Evolutionary conservation across 164 flowering plant genomes (phyloP).

Genomic region (Akebia trifoliata): DNA sequence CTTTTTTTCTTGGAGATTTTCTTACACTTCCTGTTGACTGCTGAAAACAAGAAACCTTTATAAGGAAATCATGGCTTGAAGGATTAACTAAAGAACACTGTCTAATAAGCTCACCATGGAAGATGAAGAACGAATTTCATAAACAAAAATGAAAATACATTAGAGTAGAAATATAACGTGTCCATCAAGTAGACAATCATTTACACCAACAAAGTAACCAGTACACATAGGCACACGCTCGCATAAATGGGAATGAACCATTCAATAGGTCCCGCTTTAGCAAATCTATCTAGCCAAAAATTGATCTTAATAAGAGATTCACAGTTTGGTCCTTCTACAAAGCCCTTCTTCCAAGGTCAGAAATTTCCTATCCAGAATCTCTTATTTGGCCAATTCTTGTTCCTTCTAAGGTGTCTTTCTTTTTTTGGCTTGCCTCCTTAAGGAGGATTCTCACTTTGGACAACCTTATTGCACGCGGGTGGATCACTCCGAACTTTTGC

Average conservation of each 20-base stretch:
- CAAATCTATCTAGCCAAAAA: background rate
- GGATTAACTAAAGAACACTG: background rate
- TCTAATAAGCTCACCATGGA: background rate
- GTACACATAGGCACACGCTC: too few relatives aligned
- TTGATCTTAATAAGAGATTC: background rate
- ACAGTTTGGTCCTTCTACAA: too few relatives aligned
- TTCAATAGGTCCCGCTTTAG: background rate
- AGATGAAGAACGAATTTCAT: background rate
- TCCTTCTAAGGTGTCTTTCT: too few relatives aligned
- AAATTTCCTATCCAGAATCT: too few relatives aligned
- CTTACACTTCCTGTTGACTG: conserved; percentile 18
- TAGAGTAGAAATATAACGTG: background rate
- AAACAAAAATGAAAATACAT: background rate
- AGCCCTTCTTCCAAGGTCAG: too few relatives aligned
- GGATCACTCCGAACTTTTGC: too few relatives aligned
- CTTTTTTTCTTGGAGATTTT: conserved; percentile 30
- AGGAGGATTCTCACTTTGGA: too few relatives aligned
- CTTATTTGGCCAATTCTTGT: too few relatives aligned
- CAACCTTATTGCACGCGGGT: too few relatives aligned
- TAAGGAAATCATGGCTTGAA: conserved; percentile 11
- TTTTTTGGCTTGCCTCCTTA: too few relatives aligned
- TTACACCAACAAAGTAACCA: background rate
- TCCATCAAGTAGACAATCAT: background rate
- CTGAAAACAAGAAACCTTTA: conserved; percentile 16
- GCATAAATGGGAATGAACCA: background rate